Evolutionary conservation across 495 filamentous ascomycete species (phyloP), one percentile per base, ranked within the genome.

Genomic region (Penicillium subrubescens): DNA sequence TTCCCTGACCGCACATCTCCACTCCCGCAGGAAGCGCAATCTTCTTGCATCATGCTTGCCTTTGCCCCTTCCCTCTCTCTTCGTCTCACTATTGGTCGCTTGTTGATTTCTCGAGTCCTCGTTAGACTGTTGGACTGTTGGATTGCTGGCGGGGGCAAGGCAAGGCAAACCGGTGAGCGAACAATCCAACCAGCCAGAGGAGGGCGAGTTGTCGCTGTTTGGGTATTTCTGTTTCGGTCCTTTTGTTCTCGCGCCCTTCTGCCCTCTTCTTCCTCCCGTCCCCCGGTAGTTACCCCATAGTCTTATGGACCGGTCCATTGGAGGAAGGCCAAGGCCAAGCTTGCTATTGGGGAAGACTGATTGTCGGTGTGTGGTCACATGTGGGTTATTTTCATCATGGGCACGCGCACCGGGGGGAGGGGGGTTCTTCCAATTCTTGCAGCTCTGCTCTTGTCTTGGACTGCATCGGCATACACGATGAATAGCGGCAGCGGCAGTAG

Each of bases 11-110:
- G 39, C 59, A 58, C 54, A 60, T 46, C 58, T 53, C 53, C 37
- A 62, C 25, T 50, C 56, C 64, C 60, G 60, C 64, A 59, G 48
- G 50, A 67, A 57, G 60, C 55, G 60, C 50, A 63, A 67, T 25
- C 41, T 39, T 48, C 48, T 48, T 59, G 64, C 60, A 55, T 62
- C 46, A 62, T 58, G 37, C 58, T 55, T 48, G 31, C 46, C 46
- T 15, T 27, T 35, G 8, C 29, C 54, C 46, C 31, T 17, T 44
- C 48, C 44, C 56, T 37, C n/a, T 51, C 23, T 52, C 29, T 33
- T 48, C 8, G 25, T 17, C 12, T 37, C 53, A 12, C 44, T 15
- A 11, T 37, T 53, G 44, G 31, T 33, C 34, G 14, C 27, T 21
- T 4, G 17, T 37, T 5, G 2, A 52, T 15, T 52, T 52, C 3